Evolutionary conservation across 2,329 filamentous ascomycete species (phyloP).

Genomic region (Hymenoscyphus scutula): DNA sequence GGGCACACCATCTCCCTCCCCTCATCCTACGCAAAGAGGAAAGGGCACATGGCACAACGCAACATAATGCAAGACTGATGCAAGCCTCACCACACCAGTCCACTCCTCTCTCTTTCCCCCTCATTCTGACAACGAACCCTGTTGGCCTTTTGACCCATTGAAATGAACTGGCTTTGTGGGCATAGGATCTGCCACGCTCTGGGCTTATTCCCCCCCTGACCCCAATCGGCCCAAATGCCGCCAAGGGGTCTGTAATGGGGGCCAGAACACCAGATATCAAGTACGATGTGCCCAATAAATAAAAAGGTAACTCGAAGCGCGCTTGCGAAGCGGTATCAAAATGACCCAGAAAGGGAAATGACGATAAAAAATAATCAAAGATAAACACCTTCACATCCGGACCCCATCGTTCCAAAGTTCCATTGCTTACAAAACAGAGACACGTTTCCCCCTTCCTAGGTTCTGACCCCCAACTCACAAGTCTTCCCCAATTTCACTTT

Average conservation of each 20-base stretch:
- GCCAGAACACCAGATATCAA: not conserved
- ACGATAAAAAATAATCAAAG: no score
- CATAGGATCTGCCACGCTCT: not conserved
- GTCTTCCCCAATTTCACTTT: not conserved
- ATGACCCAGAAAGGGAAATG: not conserved
- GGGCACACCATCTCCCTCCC: not conserved
- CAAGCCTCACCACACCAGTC: slow-evolving; percentile 3
- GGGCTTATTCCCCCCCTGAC: not conserved
- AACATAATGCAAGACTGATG: not conserved
- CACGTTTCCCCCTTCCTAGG: not conserved
- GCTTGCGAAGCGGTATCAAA: not conserved
- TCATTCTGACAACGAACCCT: not conserved
- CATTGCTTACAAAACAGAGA: not conserved
- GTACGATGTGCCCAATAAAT: not conserved
- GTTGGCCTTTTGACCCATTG: not conserved
- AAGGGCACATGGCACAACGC: slow-evolving; percentile 7
- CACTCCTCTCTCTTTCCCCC: not conserved
- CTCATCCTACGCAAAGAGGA: not conserved
- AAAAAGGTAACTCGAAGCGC: not conserved
- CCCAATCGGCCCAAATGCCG: not conserved
- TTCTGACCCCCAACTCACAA: not conserved
- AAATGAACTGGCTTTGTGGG: not conserved
- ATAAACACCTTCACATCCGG: not conserved
- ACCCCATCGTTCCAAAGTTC: not conserved
- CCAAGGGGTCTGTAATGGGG: not conserved